phyloP scores from a whole-genome alignment of 257 asterid genomes.

The Lantana camara region DNA sequence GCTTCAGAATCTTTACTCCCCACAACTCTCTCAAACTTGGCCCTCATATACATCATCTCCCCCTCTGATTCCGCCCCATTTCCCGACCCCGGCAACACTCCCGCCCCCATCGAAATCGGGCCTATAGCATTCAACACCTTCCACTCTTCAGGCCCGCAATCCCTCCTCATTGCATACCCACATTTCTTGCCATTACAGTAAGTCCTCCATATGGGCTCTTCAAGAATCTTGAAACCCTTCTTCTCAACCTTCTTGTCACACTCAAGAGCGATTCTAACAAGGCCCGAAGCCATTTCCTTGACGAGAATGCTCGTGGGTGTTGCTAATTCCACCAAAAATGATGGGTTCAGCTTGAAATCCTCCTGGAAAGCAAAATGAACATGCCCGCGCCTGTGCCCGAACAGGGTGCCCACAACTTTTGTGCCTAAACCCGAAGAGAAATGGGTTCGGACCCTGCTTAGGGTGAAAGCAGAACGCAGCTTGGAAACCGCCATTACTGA shows the following conservation, averaged over 20 bases:
- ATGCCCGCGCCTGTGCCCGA: conserved; percentile 80
- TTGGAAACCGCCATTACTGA: conserved; percentile 47
- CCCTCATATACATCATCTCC: conserved; percentile 94
- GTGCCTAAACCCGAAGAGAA: conserved; percentile 52
- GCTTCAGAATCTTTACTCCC: conserved; percentile 98
- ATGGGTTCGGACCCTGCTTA: conserved; percentile 45
- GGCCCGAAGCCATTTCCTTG: conserved; percentile 92
- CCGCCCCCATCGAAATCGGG: conserved; percentile 95
- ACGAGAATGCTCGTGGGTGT: conserved; percentile 72
- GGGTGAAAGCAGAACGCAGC: conserved; percentile 52
- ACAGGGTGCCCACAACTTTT: conserved; percentile 72
- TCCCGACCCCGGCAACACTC: conserved; percentile 70
- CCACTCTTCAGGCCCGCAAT: conserved; percentile 86
- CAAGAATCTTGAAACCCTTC: conserved; percentile 50
- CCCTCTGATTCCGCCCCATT: conserved; percentile 54
- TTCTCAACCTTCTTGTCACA: conserved; percentile 63
- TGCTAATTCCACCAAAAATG: conserved; percentile 71
- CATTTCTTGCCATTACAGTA: conserved; percentile 90
- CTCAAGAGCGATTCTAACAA: conserved; percentile 76
- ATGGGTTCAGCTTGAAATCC: conserved; percentile 55
- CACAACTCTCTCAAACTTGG: conserved; percentile 89
- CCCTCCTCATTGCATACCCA: conserved; percentile 73
- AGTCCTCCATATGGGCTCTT: conserved; percentile 87
- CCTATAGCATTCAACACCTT: conserved; percentile 80
- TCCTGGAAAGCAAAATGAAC: conserved; percentile 81